These are phyloP conservation scores for Chlorella sorokiniana DNA, from an alignment of 139 green algal species.

Conservation along the genomic window DNA sequence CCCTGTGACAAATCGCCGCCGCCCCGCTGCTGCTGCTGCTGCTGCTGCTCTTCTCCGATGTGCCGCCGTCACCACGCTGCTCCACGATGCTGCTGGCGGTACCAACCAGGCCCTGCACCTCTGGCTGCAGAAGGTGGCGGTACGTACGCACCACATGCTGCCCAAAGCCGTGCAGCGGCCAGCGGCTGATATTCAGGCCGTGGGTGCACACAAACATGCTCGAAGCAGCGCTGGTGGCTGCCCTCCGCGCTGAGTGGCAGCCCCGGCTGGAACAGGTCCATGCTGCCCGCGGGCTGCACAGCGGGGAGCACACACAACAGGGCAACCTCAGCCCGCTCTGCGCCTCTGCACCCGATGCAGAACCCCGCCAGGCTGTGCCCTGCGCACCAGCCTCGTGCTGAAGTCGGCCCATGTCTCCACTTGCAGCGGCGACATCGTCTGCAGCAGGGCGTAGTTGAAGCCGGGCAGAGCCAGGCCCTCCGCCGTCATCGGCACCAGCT, in stretches of 20 bases:
- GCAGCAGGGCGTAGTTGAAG: constrained; percentile 10
- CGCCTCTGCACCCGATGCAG: neutral
- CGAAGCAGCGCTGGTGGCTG: constrained; percentile 15
- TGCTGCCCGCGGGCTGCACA: neutral
- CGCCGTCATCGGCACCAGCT: constrained; percentile 14
- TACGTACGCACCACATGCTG: neutral
- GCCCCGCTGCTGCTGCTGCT: neutral
- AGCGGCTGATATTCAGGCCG: constrained; percentile 13
- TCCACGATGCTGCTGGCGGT: neutral
- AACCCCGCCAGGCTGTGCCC: neutral
- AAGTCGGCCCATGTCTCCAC: constrained; percentile 29
- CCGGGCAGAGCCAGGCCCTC: neutral
- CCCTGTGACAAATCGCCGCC: too few species aligned
- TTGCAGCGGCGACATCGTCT: neutral
- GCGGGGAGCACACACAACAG: neutral
- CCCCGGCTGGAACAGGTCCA: neutral
- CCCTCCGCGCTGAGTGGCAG: neutral
- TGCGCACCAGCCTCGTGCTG: neutral
- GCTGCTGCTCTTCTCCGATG: too few species aligned
- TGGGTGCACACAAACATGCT: constrained; percentile 26
- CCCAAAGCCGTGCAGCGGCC: constrained; percentile 17
- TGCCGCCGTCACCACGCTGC: neutral
- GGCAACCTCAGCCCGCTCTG: neutral
- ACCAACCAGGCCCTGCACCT: neutral
- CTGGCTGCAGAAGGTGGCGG: neutral